Percentiles rank a stretch among this genome's conserved stretches.
Conservation (phyloP, 345 rosid species). For the Eucalyptus globulus region DNA sequence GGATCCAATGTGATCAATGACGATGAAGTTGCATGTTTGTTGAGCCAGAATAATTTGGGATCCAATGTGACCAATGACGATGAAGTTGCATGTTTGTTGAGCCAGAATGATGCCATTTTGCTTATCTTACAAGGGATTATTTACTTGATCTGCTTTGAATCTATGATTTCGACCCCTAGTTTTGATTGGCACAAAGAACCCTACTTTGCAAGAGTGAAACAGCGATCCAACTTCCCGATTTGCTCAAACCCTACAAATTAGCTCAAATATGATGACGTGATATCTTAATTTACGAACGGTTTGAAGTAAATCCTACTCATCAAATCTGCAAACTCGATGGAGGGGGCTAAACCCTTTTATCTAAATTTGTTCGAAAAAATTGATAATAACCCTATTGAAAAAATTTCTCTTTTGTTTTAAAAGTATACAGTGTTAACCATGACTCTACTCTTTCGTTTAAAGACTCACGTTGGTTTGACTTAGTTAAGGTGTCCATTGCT, state of each 20-base stretch:
- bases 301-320: not conserved
- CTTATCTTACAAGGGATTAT: not conserved
- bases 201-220: not conserved
- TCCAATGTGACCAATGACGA: not conserved
- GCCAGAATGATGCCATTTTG: not conserved
- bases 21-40: not conserved
- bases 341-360: not conserved
- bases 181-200: not conserved
- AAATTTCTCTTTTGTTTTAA: not conserved
- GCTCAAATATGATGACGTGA: not conserved
- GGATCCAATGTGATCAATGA: not conserved
- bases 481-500: not conserved
- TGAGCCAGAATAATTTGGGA: not conserved
- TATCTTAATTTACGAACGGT: not conserved
- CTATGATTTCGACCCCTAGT: not conserved
- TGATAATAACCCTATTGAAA: not conserved
- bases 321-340: not conserved
- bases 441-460: no score
- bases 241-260: not conserved
- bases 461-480: accelerated
- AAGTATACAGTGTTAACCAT: accelerated
- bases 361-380: not conserved
- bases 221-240: not conserved
- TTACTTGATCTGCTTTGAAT: not conserved
- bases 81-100: not conserved